phyloP scores from a whole-genome alignment of 148 eudicot genomes.

The Heliosperma pusillum region DNA sequence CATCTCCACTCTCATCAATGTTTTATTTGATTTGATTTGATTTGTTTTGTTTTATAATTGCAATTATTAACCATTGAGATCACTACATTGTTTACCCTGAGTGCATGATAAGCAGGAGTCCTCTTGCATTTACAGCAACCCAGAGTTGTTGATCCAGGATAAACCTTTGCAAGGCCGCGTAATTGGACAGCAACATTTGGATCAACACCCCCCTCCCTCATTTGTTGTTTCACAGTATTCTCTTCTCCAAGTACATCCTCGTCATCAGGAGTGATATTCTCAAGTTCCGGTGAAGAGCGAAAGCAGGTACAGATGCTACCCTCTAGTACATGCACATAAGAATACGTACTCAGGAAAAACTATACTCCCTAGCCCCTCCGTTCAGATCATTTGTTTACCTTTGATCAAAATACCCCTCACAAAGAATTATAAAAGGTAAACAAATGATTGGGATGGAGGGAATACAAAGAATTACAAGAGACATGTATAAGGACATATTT shows the following conservation, averaged over 20 bases:
- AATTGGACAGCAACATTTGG: constrained; percentile 75
- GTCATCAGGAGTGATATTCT: constrained; percentile 60
- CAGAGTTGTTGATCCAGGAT: constrained; percentile 58
- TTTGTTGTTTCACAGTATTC: constrained; percentile 60
- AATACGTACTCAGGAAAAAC: background rate
- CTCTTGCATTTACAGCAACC: constrained; percentile 80
- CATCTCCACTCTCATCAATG: too few relatives aligned
- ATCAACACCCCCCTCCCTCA: constrained; percentile 47
- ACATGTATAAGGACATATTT: background rate
- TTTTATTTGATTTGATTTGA: too few relatives aligned
- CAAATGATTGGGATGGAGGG: too few relatives aligned
- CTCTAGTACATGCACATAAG: constrained; percentile 26
- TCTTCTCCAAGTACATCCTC: constrained; percentile 88
- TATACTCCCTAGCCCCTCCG: background rate
- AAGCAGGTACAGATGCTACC: constrained; percentile 80
- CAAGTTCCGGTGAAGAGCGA: constrained; percentile 43
- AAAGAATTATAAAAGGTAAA: too few relatives aligned
- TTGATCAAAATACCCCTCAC: too few relatives aligned
- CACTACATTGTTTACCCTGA: constrained; percentile 35
- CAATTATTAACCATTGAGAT: background rate
- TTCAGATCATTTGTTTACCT: too few relatives aligned
- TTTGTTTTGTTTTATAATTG: background rate
- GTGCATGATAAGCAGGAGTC: constrained; percentile 77
- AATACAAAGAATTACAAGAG: too few relatives aligned
- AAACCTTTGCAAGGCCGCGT: constrained; percentile 78